These are phyloP conservation scores for Penicillium palitans DNA, from an alignment of 2,329 filamentous ascomycete genomes.

Conservation along the genomic window DNA sequence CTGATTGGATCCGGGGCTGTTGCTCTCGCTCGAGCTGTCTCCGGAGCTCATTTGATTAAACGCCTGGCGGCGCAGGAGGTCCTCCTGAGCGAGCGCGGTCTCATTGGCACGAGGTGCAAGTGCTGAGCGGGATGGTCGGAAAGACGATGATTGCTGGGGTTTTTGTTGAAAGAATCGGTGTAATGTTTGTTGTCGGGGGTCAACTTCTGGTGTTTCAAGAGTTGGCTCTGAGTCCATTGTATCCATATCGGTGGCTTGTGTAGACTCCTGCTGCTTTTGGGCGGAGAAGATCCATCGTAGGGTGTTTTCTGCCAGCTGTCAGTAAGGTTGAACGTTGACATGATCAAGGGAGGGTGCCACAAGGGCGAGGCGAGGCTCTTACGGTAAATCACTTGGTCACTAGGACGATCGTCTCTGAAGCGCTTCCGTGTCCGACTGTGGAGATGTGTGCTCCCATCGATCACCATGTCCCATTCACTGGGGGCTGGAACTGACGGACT, in stretches of 20 bases:
- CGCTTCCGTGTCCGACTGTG: slow-evolving; percentile 61
- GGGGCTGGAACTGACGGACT: slow-evolving; percentile 16
- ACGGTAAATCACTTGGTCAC: slow-evolving; percentile 59
- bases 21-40: slow-evolving; percentile 23
- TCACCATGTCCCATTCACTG: slow-evolving; percentile 27
- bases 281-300: slow-evolving; percentile 46
- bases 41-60: slow-evolving; percentile 20
- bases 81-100: slow-evolving; percentile 17
- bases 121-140: slow-evolving; percentile 22
- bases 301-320: slow-evolving; percentile 40
- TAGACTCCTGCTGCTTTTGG: slow-evolving; percentile 33
- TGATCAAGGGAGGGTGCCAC: not conserved
- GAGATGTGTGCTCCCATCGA: slow-evolving; percentile 46
- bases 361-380: slow-evolving; percentile 19
- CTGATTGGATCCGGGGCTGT: slow-evolving; percentile 23
- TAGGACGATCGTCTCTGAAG: slow-evolving; percentile 58
- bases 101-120: slow-evolving; percentile 27
- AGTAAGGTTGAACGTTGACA: slow-evolving; percentile 12
- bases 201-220: slow-evolving; percentile 30
- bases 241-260: slow-evolving; percentile 22
- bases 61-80: slow-evolving; percentile 22
- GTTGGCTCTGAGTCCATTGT: slow-evolving; percentile 27
- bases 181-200: slow-evolving; percentile 44
- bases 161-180: slow-evolving; percentile 42
- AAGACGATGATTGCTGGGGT: slow-evolving; percentile 18